These are phyloP conservation scores for Tylopilus balloui DNA, from an alignment of 768 basidiomycete genomes.

Conservation along the genomic window DNA sequence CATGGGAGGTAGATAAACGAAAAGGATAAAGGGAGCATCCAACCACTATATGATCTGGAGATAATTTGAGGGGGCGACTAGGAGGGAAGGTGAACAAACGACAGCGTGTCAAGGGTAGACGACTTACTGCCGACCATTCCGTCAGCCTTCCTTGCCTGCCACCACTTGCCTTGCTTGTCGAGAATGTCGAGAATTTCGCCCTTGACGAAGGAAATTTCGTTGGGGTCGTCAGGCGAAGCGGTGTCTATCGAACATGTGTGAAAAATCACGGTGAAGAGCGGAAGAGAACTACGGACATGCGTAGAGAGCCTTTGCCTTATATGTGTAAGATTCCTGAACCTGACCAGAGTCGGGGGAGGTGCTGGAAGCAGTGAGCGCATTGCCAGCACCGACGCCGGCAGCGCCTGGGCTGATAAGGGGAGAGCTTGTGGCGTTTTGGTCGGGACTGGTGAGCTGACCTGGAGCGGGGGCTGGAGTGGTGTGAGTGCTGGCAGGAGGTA, in stretches of 20 bases:
- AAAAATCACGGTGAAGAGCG: conserved; percentile 19
- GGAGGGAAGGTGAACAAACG: conserved; percentile 12
- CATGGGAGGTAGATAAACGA: conserved; percentile 16
- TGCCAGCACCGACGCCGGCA: conserved; percentile 57
- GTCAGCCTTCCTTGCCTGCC: conserved; percentile 81
- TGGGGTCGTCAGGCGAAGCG: conserved; percentile 93
- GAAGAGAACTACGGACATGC: conserved; percentile 55
- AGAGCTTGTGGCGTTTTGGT: conserved; percentile 50
- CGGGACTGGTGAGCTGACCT: conserved; percentile 41
- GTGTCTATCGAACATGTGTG: conserved; percentile 52
- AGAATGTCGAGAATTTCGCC: conserved; percentile 90
- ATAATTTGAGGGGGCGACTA: conserved; percentile 85
- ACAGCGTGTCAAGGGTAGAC: background rate
- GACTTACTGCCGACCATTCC: conserved; percentile 73
- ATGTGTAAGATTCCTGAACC: conserved; percentile 46
- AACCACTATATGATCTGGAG: conserved; percentile 64
- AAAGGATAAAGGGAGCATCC: conserved; percentile 9
- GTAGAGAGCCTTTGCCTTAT: conserved; percentile 87
- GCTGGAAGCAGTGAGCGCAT: conserved; percentile 23
- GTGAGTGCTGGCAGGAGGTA: conserved; percentile 50
- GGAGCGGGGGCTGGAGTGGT: conserved; percentile 38
- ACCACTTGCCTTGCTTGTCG: conserved; percentile 93
- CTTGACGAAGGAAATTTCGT: conserved; percentile 91
- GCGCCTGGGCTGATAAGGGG: conserved; percentile 66
- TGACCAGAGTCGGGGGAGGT: conserved; percentile 29